These are phyloP conservation scores for Boechera stricta DNA, from an alignment of 345 rosid species.

Conservation along the genomic window DNA sequence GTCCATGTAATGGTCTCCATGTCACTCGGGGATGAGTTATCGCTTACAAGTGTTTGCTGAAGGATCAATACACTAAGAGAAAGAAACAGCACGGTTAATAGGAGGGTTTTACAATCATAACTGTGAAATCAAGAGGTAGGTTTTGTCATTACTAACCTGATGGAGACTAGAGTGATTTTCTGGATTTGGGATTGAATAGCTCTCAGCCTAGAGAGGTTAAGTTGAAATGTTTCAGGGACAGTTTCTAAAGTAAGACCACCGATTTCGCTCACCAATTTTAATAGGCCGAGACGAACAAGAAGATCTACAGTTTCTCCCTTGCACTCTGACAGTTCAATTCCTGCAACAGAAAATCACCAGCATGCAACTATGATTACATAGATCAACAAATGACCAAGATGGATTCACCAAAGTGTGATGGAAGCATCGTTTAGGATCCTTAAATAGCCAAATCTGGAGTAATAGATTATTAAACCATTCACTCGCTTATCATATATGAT, in stretches of 20 bases:
- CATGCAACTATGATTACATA: constrained; percentile 5
- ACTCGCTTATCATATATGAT: neutral
- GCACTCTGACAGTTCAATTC: constrained; percentile 59
- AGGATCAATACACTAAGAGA: constrained; percentile 75
- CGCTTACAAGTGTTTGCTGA: constrained; percentile 74
- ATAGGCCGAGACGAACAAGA: constrained; percentile 70
- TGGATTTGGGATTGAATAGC: constrained; percentile 82
- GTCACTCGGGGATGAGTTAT: constrained; percentile 53
- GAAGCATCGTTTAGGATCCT: neutral
- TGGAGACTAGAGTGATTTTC: constrained; percentile 71
- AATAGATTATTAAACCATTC: neutral
- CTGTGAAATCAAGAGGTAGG: constrained; percentile 1
- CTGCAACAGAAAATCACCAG: constrained; percentile 47
- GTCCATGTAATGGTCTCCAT: constrained; percentile 61
- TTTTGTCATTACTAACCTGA: constrained; percentile 54
- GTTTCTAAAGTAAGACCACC: constrained; percentile 65
- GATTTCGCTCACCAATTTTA: constrained; percentile 69
- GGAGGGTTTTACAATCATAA: neutral
- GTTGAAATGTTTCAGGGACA: constrained; percentile 78
- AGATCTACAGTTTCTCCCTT: constrained; percentile 75
- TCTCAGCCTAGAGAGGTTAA: constrained; percentile 75
- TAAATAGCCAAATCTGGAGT: neutral
- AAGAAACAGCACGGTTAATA: constrained; percentile 2
- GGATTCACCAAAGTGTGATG: constrained; percentile 1
- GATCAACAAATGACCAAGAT: constrained; percentile 19